Base-by-base conservation (phyloP, 2,329 filamentous ascomycete species). In the Paramyrothecium sp. region DNA sequence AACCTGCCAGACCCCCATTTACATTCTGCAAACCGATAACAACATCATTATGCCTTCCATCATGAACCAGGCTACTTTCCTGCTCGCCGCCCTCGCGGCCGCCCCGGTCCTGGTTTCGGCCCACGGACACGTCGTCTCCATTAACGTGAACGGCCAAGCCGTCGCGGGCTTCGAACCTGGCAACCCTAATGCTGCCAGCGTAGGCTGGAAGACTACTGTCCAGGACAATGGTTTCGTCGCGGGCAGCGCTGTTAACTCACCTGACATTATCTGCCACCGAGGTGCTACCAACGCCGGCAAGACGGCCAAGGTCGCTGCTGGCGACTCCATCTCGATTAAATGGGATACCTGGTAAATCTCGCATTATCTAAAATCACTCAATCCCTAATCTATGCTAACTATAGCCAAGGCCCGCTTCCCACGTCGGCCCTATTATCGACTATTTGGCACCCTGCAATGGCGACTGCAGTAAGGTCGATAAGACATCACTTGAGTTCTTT, bases 361-460 rank as follows among this genome's bases (percentile, higher is more conserved):
- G n/a, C n/a, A n/a, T n/a, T n/a, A n/a, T n/a, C n/a, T n/a, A n/a
- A n/a, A n/a, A n/a, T 30, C n/a, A 7, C 7, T 22, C 12, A 33
- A 50, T 50, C 19, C n/a, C 21, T 34, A 19, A 12, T 12, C 5
- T 12, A 7, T 12, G 4, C 51, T 53, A 8, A 53, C 51, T 2
- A 7, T 22, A 13, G 20, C 20, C 5, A 3, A 53, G 51, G 78
- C 75, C 77, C 41, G 70, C 70, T 0, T 70, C 66, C 7, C 79
- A 81, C 66, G 62, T 75, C 33, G 76, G 81, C 0, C 86, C 86
- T 10, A 81, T 89, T 63, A 78, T 89, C 61, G 81, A 81, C 69
- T 89, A 89, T 75, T 73, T 89, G 17, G 87, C 87, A 55, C 78
- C 78, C 62, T 86, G 83, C 72, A 74, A 77, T 34, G 83, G 80